Evolutionary conservation across 257 asterid species (phyloP).

Genomic region (Gardenia jasminoides): DNA sequence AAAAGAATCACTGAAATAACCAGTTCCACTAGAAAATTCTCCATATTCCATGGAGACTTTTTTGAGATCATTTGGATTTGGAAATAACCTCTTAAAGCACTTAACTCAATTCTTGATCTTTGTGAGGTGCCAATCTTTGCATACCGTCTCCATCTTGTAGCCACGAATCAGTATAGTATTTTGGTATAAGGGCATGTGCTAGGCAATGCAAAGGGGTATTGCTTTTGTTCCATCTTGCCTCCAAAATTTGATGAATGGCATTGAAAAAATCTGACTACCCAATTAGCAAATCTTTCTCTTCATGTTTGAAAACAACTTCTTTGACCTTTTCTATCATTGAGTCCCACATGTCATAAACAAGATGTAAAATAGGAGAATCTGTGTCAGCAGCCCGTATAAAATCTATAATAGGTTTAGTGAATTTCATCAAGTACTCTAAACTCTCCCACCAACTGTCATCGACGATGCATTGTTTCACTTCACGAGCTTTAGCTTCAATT

Average conservation of each 20-base stretch:
- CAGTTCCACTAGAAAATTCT: not conserved
- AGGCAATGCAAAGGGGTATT: conserved; percentile 8
- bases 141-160: not conserved
- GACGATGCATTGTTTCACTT: not conserved
- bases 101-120: not conserved
- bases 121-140: not conserved
- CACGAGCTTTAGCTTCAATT: not conserved
- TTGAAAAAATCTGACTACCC: not conserved
- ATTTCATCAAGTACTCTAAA: not conserved
- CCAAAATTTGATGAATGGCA: not conserved
- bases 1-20: not conserved
- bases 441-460: not conserved
- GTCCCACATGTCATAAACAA: conserved; percentile 6
- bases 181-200: conserved; percentile 1
- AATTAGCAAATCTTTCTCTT: not conserved
- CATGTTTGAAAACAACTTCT: not conserved
- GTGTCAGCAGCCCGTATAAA: not conserved
- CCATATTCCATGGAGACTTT: not conserved
- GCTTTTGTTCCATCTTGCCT: conserved; percentile 2
- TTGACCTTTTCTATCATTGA: not conserved
- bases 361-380: not conserved
- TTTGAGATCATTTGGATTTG: not conserved
- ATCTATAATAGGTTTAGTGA: not conserved
- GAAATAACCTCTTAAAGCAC: not conserved
- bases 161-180: not conserved